A percentile compares a stretch with the other conserved stretches of the same genome.
These are phyloP conservation scores for Hygrophorus russula DNA, from an alignment of 768 basidiomycete genomes.

Conservation along the genomic window DNA sequence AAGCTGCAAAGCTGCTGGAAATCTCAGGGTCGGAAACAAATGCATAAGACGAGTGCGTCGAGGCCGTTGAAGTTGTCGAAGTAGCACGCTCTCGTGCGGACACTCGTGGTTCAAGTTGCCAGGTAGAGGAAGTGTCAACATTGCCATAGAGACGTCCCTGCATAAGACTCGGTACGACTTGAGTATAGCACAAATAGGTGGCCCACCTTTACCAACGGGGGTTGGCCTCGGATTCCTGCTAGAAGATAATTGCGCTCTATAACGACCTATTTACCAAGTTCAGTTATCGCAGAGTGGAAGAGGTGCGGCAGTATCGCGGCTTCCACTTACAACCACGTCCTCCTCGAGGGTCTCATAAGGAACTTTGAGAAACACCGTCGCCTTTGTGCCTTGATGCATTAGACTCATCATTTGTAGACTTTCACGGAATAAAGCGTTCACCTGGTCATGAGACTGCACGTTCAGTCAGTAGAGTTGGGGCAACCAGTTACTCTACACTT, in stretches of 20 bases:
- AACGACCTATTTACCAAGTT: constrained; percentile 35
- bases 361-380: constrained; percentile 65
- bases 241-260: constrained; percentile 65
- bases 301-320: background rate
- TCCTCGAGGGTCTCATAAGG: constrained; percentile 63
- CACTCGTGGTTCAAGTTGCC: constrained; percentile 71
- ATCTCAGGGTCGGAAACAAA: constrained; percentile 78
- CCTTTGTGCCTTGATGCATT: constrained; percentile 29
- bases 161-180: background rate
- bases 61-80: constrained; percentile 63
- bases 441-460: constrained; percentile 80
- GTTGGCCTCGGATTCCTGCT: constrained; percentile 60
- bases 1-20: constrained; percentile 76
- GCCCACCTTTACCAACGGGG: constrained; percentile 63
- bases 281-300: background rate
- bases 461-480: constrained; percentile 6
- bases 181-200: background rate
- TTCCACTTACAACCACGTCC: constrained; percentile 48
- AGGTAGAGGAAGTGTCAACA: constrained; percentile 57
- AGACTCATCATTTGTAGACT: constrained; percentile 10
- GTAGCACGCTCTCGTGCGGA: constrained; percentile 62
- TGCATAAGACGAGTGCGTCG: constrained; percentile 74
- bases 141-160: constrained; percentile 68
- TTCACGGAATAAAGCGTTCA: constrained; percentile 14
- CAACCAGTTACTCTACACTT: constrained; percentile 14